Percentiles rank a stretch among this genome's conserved stretches.
Conservation (phyloP, 192 early-diverging fungal genomes). For the Coemansia sp. region DNA sequence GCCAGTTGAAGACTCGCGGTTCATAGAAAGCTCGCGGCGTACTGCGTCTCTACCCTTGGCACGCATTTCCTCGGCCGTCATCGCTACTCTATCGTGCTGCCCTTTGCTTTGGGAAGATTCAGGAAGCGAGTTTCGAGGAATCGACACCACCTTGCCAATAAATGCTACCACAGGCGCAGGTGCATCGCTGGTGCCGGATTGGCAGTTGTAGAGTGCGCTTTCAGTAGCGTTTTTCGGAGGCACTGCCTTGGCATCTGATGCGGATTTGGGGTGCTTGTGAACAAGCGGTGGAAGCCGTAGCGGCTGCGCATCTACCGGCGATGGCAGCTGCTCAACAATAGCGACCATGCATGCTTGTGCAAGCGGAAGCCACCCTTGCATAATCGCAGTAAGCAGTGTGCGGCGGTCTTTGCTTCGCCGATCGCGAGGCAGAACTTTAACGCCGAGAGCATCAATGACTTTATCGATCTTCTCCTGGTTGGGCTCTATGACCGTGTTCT, state of each 20-base stretch:
- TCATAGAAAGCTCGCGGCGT: slow-evolving; percentile 48
- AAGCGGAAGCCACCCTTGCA: slow-evolving; percentile 94
- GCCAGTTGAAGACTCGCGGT: slow-evolving; percentile 19
- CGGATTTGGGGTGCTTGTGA: slow-evolving; percentile 33
- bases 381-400: slow-evolving; percentile 73
- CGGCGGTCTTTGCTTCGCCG: slow-evolving; percentile 80
- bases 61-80: slow-evolving; percentile 87
- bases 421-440: slow-evolving; percentile 91
- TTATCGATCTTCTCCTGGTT: slow-evolving; percentile 88
- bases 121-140: slow-evolving; percentile 73
- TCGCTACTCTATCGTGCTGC: slow-evolving; percentile 61
- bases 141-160: slow-evolving; percentile 92
- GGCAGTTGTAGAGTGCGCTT: slow-evolving; percentile 73
- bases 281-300: slow-evolving; percentile 78
- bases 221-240: slow-evolving; percentile 62
- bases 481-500: slow-evolving; percentile 64
- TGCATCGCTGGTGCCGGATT: slow-evolving; percentile 38
- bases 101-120: slow-evolving; percentile 30
- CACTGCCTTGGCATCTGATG: slow-evolving; percentile 29
- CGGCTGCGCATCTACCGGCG: slow-evolving; percentile 76
- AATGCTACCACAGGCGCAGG: slow-evolving; percentile 75
- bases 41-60: slow-evolving; percentile 61
- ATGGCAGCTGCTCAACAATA: slow-evolving; percentile 85
- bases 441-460: slow-evolving; percentile 79
- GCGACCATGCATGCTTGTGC: slow-evolving; percentile 82